Percentiles rank a stretch among this genome's conserved stretches.
Evolutionary conservation across 768 basidiomycete genomes (phyloP).

Genomic region (Auricularia cornea): DNA sequence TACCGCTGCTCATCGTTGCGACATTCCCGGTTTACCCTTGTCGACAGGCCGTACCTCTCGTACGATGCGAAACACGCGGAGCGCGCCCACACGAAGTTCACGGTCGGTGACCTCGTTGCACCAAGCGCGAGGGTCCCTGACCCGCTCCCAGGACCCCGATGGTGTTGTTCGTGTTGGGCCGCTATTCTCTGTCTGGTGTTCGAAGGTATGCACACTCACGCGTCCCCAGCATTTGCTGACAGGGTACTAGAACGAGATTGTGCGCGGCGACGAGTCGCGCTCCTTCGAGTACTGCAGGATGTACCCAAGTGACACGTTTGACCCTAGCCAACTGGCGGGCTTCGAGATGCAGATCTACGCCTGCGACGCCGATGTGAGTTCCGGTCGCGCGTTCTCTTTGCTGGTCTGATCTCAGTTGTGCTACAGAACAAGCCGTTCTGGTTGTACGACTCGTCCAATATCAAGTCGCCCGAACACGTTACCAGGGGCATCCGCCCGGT

Average conservation of each 20-base stretch:
- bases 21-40: too few relatives aligned
- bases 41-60: background rate
- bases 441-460: background rate
- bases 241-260: background rate
- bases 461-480: background rate
- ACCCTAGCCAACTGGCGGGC: background rate
- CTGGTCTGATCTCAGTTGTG: background rate
- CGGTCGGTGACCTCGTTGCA: background rate
- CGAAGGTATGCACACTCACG: background rate
- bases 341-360: conserved; percentile 1
- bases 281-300: background rate
- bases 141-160: background rate
- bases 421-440: background rate
- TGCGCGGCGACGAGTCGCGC: background rate
- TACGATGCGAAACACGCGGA: background rate
- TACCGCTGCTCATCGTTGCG: too few relatives aligned
- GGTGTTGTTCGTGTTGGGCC: background rate
- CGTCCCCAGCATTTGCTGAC: too few relatives aligned
- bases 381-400: background rate
- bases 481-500: background rate
- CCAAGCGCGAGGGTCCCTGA: background rate
- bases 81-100: background rate
- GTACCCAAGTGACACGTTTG: background rate
- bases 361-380: background rate
- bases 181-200: background rate